Conservation (phyloP, 2,329 filamentous ascomycete genomes). For the Dryadomyces quercus-mongolicae region DNA sequence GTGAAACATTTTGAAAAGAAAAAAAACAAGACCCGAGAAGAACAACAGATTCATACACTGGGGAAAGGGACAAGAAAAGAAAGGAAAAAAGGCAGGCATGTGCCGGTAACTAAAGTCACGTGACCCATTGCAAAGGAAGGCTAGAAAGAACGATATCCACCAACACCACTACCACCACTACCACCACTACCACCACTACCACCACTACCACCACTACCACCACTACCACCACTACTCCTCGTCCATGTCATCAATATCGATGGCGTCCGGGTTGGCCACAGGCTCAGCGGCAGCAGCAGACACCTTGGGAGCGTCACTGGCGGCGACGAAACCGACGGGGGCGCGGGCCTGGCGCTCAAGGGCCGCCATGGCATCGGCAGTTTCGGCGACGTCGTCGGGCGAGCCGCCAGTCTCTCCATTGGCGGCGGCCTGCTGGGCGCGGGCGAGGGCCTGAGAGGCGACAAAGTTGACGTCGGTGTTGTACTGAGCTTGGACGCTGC, state of each 20-base stretch:
- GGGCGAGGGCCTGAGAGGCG: slow-evolving; percentile 83
- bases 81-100: neutral
- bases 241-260: slow-evolving; percentile 65
- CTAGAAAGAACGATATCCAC: neutral
- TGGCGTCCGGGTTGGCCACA: slow-evolving; percentile 70
- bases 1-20: neutral
- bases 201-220: too few species aligned
- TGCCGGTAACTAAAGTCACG: neutral
- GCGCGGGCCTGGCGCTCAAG: slow-evolving; percentile 81
- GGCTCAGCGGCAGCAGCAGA: slow-evolving; percentile 30
- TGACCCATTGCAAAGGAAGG: neutral
- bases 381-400: slow-evolving; percentile 30
- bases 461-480: slow-evolving; percentile 99
- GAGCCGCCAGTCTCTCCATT: slow-evolving; percentile 30
- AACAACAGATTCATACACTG: neutral
- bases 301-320: slow-evolving; percentile 54
- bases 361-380: slow-evolving; percentile 75
- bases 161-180: neutral
- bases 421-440: slow-evolving; percentile 45
- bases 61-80: neutral
- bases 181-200: neutral
- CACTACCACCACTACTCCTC: slow-evolving; percentile 28
- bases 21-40: neutral
- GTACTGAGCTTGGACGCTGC: slow-evolving; percentile 94
- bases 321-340: slow-evolving; percentile 81